phyloP scores from a whole-genome alignment of 1,284 basidiomycete genomes.

The Microbotryum lychnidis-dioicae region DNA sequence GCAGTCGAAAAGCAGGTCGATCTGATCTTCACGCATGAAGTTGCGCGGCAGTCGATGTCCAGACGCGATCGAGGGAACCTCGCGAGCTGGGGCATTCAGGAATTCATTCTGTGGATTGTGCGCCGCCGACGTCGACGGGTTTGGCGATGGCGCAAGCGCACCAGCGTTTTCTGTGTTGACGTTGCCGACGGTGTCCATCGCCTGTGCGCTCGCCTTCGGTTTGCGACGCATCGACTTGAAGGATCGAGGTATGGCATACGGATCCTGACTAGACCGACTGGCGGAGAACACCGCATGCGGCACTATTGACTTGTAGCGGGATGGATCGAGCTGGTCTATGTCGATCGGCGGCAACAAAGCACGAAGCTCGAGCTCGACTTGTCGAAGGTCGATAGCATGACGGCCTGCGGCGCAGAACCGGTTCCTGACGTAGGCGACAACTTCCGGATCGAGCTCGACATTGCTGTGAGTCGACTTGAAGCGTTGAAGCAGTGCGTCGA shows the following conservation, averaged over 20 bases:
- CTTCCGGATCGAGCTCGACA: conserved; percentile 1
- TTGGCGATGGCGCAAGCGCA: no score
- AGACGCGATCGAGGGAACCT: conserved; percentile 5
- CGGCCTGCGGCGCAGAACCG: conserved; percentile 16
- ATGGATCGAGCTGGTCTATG: not conserved
- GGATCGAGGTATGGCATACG: conserved; percentile 14
- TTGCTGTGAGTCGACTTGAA: conserved; percentile 46
- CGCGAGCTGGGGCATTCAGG: conserved; percentile 8
- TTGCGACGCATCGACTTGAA: no score
- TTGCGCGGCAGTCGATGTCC: conserved; percentile 15
- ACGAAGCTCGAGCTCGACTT: conserved; percentile 22
- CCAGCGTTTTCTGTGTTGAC: no score
- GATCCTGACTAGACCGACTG: conserved; percentile 10
- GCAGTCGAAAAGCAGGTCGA: conserved; percentile 76
- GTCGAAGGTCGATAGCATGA: conserved; percentile 9
- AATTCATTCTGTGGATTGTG: conserved; percentile 9
- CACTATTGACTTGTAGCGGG: conserved; percentile 8
- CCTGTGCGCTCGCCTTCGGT: no score
- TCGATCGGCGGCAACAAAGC: conserved; percentile 6
- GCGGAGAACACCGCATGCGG: conserved; percentile 2
- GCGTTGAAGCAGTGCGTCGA: conserved; percentile 52
- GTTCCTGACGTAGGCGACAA: conserved; percentile 17
- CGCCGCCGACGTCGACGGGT: not conserved
- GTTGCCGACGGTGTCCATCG: no score
- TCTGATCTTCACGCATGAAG: conserved; percentile 51